Percentiles rank a stretch among this genome's conserved stretches.
Evolutionary conservation across 257 asterid genomes (phyloP).

Genomic region (Henckelia pumila): DNA sequence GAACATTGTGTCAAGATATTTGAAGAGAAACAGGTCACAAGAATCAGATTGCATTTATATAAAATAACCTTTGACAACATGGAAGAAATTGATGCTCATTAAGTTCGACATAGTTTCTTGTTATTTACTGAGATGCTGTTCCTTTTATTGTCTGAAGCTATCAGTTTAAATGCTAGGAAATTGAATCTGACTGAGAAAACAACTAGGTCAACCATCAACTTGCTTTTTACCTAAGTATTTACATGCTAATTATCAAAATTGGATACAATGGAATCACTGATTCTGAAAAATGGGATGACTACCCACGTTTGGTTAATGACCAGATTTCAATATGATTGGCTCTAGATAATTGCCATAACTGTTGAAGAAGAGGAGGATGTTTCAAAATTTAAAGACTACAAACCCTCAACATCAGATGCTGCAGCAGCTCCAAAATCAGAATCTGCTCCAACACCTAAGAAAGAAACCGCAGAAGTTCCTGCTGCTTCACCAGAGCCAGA

Average conservation of each 20-base stretch:
- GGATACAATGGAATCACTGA: background rate
- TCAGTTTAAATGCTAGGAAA: no score
- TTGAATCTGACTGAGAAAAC: background rate
- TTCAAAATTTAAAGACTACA: constrained; percentile 73
- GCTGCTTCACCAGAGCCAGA: constrained; percentile 60
- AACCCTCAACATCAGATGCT: constrained; percentile 65
- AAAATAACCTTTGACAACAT: background rate
- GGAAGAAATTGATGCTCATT: background rate
- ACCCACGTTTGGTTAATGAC: constrained; percentile 24
- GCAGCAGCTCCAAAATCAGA: constrained; percentile 54
- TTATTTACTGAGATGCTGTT: background rate
- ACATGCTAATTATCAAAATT: background rate
- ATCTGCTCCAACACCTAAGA: constrained; percentile 61
- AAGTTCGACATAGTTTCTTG: background rate
- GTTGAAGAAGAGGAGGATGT: constrained; percentile 88
- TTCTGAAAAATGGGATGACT: background rate
- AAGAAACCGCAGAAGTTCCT: constrained; percentile 56
- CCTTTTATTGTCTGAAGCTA: background rate
- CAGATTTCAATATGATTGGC: constrained; percentile 15
- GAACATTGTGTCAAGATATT: constrained; percentile 3
- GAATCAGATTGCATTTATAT: background rate
- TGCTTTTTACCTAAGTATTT: constrained; percentile 2
- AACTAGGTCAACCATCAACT: constrained; percentile 13
- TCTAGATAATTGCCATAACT: constrained; percentile 73
- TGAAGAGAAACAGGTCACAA: background rate